phyloP scores from a whole-genome alignment of 2,329 filamentous ascomycete species.

The Bipolaris bicolor region DNA sequence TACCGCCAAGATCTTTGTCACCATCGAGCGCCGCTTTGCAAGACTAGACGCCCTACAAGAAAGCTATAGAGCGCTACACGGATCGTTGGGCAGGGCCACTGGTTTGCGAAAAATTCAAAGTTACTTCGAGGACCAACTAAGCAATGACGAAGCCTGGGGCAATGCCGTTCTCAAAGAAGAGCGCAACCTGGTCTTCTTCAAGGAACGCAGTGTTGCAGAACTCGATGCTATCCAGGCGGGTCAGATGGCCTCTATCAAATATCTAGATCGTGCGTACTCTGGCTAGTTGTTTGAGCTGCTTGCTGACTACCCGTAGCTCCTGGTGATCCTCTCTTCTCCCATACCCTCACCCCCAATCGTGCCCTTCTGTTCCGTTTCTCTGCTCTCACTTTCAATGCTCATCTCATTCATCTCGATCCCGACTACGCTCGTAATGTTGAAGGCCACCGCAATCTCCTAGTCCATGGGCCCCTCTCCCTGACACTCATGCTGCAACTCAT shows the following conservation, averaged over 20 bases:
- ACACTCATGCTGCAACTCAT: constrained; percentile 77
- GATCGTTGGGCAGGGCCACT: not conserved
- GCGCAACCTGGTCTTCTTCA: constrained; percentile 69
- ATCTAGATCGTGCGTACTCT: constrained; percentile 43
- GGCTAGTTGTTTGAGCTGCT: not conserved
- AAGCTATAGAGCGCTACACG: not conserved
- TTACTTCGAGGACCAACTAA: constrained; percentile 13
- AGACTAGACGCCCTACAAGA: constrained; percentile 27
- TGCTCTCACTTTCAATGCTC: constrained; percentile 85
- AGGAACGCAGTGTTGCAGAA: constrained; percentile 52
- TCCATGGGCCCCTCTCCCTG: constrained; percentile 85
- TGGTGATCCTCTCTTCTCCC: constrained; percentile 59
- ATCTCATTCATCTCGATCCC: constrained; percentile 84
- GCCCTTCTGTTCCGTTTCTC: constrained; percentile 87
- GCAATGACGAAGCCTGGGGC: constrained; percentile 21
- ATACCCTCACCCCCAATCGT: constrained; percentile 69
- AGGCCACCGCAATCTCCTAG: constrained; percentile 74
- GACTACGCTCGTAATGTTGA: constrained; percentile 73
- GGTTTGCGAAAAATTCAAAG: not conserved
- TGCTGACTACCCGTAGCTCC: constrained; percentile 51
- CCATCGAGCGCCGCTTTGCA: constrained; percentile 61
- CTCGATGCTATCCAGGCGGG: constrained; percentile 38
- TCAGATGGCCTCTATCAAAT: constrained; percentile 40
- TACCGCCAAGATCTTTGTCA: constrained; percentile 63
- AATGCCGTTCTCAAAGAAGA: constrained; percentile 61